These are phyloP conservation scores for Ceratobasidium sp. DNA, from an alignment of 1,284 basidiomycete genomes.

Conservation along the genomic window DNA sequence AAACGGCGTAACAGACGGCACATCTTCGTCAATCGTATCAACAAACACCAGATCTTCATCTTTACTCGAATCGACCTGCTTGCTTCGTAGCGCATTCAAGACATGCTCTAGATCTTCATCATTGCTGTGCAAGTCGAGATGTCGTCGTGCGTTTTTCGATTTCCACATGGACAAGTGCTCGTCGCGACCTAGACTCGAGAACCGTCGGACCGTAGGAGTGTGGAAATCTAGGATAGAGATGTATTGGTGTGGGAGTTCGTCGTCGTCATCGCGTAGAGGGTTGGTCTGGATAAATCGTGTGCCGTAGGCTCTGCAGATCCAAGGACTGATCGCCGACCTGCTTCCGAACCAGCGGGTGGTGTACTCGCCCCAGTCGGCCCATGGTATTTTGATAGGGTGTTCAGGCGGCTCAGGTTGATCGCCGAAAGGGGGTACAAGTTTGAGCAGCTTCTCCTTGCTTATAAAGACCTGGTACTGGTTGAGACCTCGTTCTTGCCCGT, in stretches of 20 bases:
- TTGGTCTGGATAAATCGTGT: conserved; percentile 33
- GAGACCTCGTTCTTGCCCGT: conserved; percentile 27
- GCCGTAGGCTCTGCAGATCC: conserved; percentile 32
- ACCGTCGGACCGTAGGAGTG: conserved; percentile 30
- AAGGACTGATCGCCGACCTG: conserved; percentile 28
- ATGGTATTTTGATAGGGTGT: conserved; percentile 19
- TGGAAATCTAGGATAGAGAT: conserved; percentile 38
- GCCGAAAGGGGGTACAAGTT: neutral
- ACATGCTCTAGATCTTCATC: conserved; percentile 67
- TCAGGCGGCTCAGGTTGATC: neutral
- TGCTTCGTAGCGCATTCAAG: conserved; percentile 61
- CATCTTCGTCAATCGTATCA: conserved; percentile 37
- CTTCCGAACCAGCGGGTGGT: conserved; percentile 29
- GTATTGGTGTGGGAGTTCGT: conserved; percentile 17
- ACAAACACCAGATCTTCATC: conserved; percentile 19
- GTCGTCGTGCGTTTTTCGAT: conserved; percentile 12
- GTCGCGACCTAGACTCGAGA: conserved; percentile 15
- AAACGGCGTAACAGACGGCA: conserved; percentile 28
- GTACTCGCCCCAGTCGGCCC: conserved; percentile 34
- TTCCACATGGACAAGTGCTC: conserved; percentile 27
- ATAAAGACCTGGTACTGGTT: conserved; percentile 35
- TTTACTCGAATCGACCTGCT: neutral
- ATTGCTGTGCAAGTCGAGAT: conserved; percentile 49
- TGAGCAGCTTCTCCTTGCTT: conserved; percentile 27
- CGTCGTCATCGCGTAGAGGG: conserved; percentile 10